A percentile compares a stretch with the other conserved stretches of the same genome.
Evolutionary conservation across 2,329 filamentous ascomycete species (phyloP).

Genomic region (Pyrenochaeta sp.): DNA sequence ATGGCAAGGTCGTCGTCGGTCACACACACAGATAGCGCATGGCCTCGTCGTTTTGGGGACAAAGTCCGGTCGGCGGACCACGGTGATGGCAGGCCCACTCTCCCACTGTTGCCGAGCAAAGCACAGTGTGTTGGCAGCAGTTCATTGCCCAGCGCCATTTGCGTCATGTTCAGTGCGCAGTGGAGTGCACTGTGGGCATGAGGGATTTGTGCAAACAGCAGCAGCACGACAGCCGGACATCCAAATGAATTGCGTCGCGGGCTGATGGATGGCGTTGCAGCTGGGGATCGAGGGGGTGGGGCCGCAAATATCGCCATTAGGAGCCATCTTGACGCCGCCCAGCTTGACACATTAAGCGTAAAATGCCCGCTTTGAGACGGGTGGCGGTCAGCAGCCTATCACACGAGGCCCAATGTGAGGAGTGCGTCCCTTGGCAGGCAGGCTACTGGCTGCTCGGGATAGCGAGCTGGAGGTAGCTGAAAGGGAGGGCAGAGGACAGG

Average conservation of each 20-base stretch:
- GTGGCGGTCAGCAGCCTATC: constrained; percentile 19
- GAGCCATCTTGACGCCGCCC: constrained; percentile 15
- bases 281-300: constrained; percentile 27
- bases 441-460: constrained; percentile 17
- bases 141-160: constrained; percentile 24
- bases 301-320: constrained; percentile 26
- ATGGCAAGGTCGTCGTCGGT: not conserved
- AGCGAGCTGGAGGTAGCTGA: constrained; percentile 19
- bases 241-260: constrained; percentile 32
- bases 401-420: constrained; percentile 15
- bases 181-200: constrained; percentile 12
- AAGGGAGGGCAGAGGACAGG: constrained; percentile 17
- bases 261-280: constrained; percentile 27
- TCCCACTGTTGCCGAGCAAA: constrained; percentile 1
- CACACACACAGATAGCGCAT: constrained; percentile 13
- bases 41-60: constrained; percentile 15
- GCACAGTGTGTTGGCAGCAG: constrained; percentile 22
- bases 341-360: constrained; percentile 7
- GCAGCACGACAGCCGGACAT: constrained; percentile 25
- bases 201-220: constrained; percentile 21
- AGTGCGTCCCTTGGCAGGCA: constrained; percentile 25
- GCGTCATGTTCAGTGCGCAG: constrained; percentile 26
- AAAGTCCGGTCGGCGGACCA: constrained; percentile 11
- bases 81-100: not conserved
- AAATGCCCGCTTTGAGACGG: constrained; percentile 17